Evolutionary conservation across 805 yeast species (phyloP), one percentile per base, ranked within the genome.

Genomic region (Suhomyces tanzawaensis): DNA sequence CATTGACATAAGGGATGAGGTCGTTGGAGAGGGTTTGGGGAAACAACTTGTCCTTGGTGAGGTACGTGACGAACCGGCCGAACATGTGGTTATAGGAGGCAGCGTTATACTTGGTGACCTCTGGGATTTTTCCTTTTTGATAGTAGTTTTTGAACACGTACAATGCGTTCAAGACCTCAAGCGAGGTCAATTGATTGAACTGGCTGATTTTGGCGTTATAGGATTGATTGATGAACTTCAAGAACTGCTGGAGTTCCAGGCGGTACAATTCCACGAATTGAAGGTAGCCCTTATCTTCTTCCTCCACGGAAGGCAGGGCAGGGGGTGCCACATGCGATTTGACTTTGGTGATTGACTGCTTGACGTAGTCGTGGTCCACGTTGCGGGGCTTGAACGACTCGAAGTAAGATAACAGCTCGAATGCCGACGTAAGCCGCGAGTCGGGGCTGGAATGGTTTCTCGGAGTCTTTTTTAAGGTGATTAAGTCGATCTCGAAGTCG

Each of bases 101-200:
- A 22, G 37, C 41, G 27, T 50, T 47, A 33, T 51, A 46, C 29
- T 43, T 37, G 29, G 40, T 44, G 25, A 55, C 44, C 12, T 35
- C 42, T 6, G 41, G 39, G 17, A 55, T 44, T 23, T 50, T 52
- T 29, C 38, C 34, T 29, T 54, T 45, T 29, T 31, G 31, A 34
- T 48, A 52, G 32, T 36, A 42, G 27, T 52, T 50, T 36, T 52
- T 56, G 46, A 55, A 60, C 14, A 53, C 48, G 39, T 60, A 56
- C 29, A 59, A 40, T 14, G 53, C 49, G 41, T 56, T 59, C 42
- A 52, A 47, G 11, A 58, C 38, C 37, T 60, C 64, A 8, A 47
- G 32, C 4, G 56, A 32, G 4, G 61, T 53, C 34, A 60, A 51
- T 32, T 59, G 57, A 8, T 39, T 45, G 28, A 57, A 57, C 17